Base-by-base conservation (phyloP, 148 eudicot species). In the Camellia sinensis region DNA sequence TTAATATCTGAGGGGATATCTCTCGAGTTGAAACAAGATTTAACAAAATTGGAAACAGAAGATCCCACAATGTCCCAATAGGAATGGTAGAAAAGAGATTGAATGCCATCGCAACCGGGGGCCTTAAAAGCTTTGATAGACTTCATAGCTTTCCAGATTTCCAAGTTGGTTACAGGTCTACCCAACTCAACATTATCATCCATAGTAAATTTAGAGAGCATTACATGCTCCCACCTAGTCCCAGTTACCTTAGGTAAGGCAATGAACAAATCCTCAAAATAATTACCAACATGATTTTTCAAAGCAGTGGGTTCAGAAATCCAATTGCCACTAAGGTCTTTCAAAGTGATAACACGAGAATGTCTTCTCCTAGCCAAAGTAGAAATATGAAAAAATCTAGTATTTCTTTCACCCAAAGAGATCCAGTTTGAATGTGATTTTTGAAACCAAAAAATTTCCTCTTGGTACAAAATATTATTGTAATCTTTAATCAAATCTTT, bases 391-490 rank as follows among this genome's bases (percentile, higher is more conserved):
- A 59, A 65, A 15, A 77, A 77, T 8, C 72, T 64, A 1, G 72
- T 77, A 17, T 77, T 77, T 6, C 62, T 45, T 6, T 77, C 73
- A 11, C 80, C 63, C 0, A 5, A 2, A 0, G 19, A 10, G 0
- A 64, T 0, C 80, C 80, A 77, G 0, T 46, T 18, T 0, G 5
- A 40, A 8, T 72, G 48, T 0, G 80, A 77, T 48, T 66, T 66
- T 12, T 77, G 72, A 2, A n/a, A 19, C 80, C 80, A 77, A 0
- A 77, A 45, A 0, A 66, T 13, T 52, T 66, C 80, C 15, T 77
- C 80, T 18, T 77, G 72, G 0, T 50, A 1, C 1, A 77, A 53
- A 19, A 48, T 29, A 4, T 4, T 1, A 10, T 19, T 60, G 9
- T 29, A 54, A 0, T 64, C 19, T 4, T 10, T 3, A 3, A 18